Percentiles rank a stretch among this genome's conserved stretches.
Evolutionary conservation across 2,329 filamentous ascomycete species (phyloP).

Genomic region (Daldinia sp.): DNA sequence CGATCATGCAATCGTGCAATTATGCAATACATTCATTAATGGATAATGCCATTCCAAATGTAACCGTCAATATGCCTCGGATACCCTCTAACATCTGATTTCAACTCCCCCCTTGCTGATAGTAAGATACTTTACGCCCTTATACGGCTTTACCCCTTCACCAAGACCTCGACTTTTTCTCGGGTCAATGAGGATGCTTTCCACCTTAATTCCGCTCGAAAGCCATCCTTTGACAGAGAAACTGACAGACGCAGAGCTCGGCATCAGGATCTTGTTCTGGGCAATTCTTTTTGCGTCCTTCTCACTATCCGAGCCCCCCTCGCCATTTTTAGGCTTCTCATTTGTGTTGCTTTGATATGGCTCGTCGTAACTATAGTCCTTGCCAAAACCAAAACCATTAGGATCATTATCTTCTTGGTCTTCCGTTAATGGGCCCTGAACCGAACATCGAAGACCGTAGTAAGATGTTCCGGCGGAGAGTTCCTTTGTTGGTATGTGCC

Average conservation of each 20-base stretch:
- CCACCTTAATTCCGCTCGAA: slow-evolving; percentile 72
- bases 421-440: slow-evolving; percentile 70
- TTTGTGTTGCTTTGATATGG: slow-evolving; percentile 61
- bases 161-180: slow-evolving; percentile 86
- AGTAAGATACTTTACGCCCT: slow-evolving; percentile 97
- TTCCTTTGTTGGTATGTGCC: slow-evolving; percentile 83
- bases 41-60: slow-evolving; percentile 26
- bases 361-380: slow-evolving; percentile 62
- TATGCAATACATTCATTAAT: slow-evolving; percentile 14
- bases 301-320: slow-evolving; percentile 50
- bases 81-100: slow-evolving; percentile 60
- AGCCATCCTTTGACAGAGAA: slow-evolving; percentile 75
- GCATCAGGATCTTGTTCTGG: slow-evolving; percentile 81
- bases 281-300: slow-evolving; percentile 66
- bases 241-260: slow-evolving; percentile 77
- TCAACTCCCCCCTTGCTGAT: slow-evolving; percentile 72
- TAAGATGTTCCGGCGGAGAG: slow-evolving; percentile 70
- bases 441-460: slow-evolving; percentile 81
- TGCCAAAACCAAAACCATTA: slow-evolving; percentile 61
- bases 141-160: slow-evolving; percentile 91
- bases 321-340: slow-evolving; percentile 47
- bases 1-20: slow-evolving; percentile 27
- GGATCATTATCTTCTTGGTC: slow-evolving; percentile 56
- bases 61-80: slow-evolving; percentile 21
- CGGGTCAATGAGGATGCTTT: slow-evolving; percentile 73